These are phyloP conservation scores for Epichloe uncinata DNA, from an alignment of 2,329 filamentous ascomycete species.

Conservation along the genomic window DNA sequence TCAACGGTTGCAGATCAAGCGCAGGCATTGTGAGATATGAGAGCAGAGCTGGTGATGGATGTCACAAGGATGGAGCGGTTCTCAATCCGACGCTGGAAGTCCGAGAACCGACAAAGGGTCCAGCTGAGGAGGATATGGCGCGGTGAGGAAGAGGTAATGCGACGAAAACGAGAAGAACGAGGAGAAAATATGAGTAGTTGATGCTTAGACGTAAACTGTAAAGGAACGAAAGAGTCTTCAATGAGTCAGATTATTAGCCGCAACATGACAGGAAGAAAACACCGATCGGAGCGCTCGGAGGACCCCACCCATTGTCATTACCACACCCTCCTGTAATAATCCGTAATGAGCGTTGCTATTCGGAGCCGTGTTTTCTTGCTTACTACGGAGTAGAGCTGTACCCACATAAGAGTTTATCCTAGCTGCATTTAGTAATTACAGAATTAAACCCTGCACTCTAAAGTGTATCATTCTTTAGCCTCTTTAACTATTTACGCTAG, in stretches of 20 bases:
- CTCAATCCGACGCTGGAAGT: background rate
- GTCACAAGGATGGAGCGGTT: background rate
- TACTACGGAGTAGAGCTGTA: too few species aligned
- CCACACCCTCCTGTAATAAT: too few species aligned
- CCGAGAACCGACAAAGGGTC: background rate
- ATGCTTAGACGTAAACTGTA: background rate
- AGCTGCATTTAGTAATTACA: too few species aligned
- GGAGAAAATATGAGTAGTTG: background rate
- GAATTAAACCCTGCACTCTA: too few species aligned
- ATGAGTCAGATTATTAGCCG: too few species aligned
- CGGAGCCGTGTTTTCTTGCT: too few species aligned
- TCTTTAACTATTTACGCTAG: too few species aligned
- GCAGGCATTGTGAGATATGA: conserved; percentile 24
- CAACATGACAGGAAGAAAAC: background rate
- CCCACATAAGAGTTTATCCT: too few species aligned
- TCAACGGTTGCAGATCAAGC: conserved; percentile 26
- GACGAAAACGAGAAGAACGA: background rate
- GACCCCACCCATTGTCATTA: conserved; percentile 10
- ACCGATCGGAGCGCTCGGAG: conserved; percentile 18
- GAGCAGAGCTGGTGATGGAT: background rate
- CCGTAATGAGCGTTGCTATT: too few species aligned
- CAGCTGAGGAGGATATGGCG: background rate
- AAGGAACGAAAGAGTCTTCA: background rate
- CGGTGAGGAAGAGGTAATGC: too few species aligned
- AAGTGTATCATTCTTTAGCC: too few species aligned